Base-by-base conservation (phyloP, 306 rosid species). In the Ormosia semicastrata region DNA sequence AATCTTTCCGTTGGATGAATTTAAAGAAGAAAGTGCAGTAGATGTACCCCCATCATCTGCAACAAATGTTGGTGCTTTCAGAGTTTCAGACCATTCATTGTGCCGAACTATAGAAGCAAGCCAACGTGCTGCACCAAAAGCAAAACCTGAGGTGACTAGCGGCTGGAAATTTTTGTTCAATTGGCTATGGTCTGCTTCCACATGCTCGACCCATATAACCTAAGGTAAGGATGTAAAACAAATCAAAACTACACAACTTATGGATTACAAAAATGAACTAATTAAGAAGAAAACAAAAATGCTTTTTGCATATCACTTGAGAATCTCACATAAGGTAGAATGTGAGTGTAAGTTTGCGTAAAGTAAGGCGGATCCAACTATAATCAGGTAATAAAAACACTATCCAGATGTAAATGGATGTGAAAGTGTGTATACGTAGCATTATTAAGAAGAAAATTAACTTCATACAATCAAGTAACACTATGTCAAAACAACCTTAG, bases 151-250 rank as follows among this genome's bases (percentile, higher is more conserved):
- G 3, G 68, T 44, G 3, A 90, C 84, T 54, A 87, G n/a, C 1
- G 65, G 80, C 76, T 24, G 11, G 59, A 82, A 88, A 32, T 62
- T 36, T 1, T 7, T 7, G 66, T 63, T 81, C 83, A 87, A 37
- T 40, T 47, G 47, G 54, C 77, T 75, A 24, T 80, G 43, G 17
- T 92, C 91, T 33, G 71, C 89, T 82, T 85, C 88, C 59, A 69
- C 87, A 77, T 90, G 91, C 86, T 92, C 92, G 4, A 92, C 85
- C 97, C 97, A 92, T 68, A 40, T 81, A 60, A 92, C 86, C 97
- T 66, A 40, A 29, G 29, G 2, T 77, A 54, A 40, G 1, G 3
- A 34, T 43, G 9, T 8, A 11, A 65, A 73, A 18, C 5, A 47
- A 78, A 65, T 29, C 5, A 83, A 6, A 64, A 50, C 3, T 5